phyloP scores from a whole-genome alignment of 2,329 filamentous ascomycete genomes.

The Sclerotinia sclerotiorum region DNA sequence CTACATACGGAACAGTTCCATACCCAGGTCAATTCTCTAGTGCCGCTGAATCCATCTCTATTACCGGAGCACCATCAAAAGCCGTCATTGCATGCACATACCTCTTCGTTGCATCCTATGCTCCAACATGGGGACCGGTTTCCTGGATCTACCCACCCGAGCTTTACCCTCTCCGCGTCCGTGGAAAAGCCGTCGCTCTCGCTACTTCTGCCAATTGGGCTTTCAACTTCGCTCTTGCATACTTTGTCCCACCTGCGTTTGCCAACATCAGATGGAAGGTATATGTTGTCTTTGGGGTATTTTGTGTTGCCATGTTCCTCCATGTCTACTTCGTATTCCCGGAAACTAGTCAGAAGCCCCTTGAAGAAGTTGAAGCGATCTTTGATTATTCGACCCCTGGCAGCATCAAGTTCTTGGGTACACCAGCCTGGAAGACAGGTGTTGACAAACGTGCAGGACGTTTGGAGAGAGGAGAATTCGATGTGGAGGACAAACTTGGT shows the following conservation, averaged over 20 bases:
- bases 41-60: slow-evolving; percentile 48
- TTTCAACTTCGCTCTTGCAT: slow-evolving; percentile 52
- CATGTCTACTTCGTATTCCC: slow-evolving; percentile 57
- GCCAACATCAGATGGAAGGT: slow-evolving; percentile 51
- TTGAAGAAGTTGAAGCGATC: slow-evolving; percentile 54
- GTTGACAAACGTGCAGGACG: slow-evolving; percentile 32
- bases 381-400: slow-evolving; percentile 44
- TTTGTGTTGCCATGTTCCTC: slow-evolving; percentile 51
- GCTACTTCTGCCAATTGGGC: slow-evolving; percentile 53
- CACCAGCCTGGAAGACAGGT: slow-evolving; percentile 37
- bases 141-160: slow-evolving; percentile 53
- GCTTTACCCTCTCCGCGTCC: slow-evolving; percentile 49
- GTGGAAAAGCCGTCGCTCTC: slow-evolving; percentile 55
- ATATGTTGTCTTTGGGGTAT: slow-evolving; percentile 54
- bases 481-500: slow-evolving; percentile 36
- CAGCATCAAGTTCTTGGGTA: slow-evolving; percentile 35
- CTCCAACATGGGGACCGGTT: slow-evolving; percentile 52
- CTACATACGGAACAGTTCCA: slow-evolving; percentile 44
- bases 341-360: slow-evolving; percentile 55
- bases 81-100: slow-evolving; percentile 66
- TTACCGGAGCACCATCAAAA: slow-evolving; percentile 52
- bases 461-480: slow-evolving; percentile 37
- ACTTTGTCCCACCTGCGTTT: slow-evolving; percentile 50
- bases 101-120: slow-evolving; percentile 57
- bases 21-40: slow-evolving; percentile 42